A percentile compares a stretch with the other conserved stretches of the same genome.
phyloP scores from a whole-genome alignment of 176 grass and related monocot genomes.

The Cenchrus americanus region DNA sequence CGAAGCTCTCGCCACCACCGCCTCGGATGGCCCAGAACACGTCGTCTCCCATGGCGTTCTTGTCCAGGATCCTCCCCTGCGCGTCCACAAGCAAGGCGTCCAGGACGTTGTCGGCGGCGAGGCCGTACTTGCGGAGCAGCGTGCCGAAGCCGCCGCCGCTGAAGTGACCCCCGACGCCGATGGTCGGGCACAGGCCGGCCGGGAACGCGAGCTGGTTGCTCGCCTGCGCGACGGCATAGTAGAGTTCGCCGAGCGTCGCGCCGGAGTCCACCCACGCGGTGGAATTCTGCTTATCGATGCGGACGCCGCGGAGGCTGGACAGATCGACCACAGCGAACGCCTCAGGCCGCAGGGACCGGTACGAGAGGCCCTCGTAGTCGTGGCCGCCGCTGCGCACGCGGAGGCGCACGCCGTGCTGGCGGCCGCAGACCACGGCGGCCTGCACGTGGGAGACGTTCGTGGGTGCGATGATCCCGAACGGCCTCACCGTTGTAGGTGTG shows the following conservation, averaged over 20 bases:
- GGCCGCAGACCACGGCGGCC: slow-evolving; percentile 54
- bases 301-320: slow-evolving; percentile 38
- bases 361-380: slow-evolving; percentile 81
- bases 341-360: slow-evolving; percentile 36
- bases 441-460: slow-evolving; percentile 60
- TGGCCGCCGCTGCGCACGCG: slow-evolving; percentile 74
- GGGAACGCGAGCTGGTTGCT: slow-evolving; percentile 51
- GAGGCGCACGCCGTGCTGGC: slow-evolving; percentile 38
- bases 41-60: slow-evolving; percentile 47
- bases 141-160: slow-evolving; percentile 71
- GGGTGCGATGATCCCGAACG: slow-evolving; percentile 52
- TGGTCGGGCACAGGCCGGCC: slow-evolving; percentile 59
- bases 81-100: slow-evolving; percentile 60
- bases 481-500: slow-evolving; percentile 28
- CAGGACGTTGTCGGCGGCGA: slow-evolving; percentile 59
- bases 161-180: slow-evolving; percentile 59
- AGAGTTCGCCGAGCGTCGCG: slow-evolving; percentile 60
- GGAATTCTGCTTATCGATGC: slow-evolving; percentile 13
- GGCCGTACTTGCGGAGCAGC: slow-evolving; percentile 62
- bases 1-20: slow-evolving; percentile 65
- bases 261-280: slow-evolving; percentile 74
- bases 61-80: slow-evolving; percentile 50
- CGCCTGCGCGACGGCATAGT: slow-evolving; percentile 52
- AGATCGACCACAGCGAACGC: slow-evolving; percentile 60
- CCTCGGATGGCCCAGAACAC: slow-evolving; percentile 62